Conservation (phyloP, 495 filamentous ascomycete species). For the Sphaerosporella brunnea region DNA sequence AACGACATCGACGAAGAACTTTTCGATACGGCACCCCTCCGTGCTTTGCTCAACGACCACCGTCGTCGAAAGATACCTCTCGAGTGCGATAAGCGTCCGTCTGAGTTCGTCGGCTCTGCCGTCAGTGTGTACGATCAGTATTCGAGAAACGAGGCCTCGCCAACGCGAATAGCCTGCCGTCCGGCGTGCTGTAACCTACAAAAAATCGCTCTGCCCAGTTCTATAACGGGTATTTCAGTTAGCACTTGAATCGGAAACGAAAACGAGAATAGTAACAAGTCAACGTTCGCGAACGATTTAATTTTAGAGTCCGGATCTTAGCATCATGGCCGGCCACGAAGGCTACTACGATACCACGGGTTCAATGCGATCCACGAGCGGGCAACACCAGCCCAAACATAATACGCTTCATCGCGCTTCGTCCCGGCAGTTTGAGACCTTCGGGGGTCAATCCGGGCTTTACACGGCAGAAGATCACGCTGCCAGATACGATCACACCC, state of each 20-base stretch:
- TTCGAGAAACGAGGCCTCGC: too few species aligned
- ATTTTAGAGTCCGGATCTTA: constrained; percentile 8
- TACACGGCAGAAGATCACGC: constrained; percentile 44
- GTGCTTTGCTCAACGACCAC: too few species aligned
- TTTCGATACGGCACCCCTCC: too few species aligned
- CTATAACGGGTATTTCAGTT: not conserved
- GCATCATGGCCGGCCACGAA: constrained; percentile 23
- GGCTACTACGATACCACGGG: constrained; percentile 31
- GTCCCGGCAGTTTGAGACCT: constrained; percentile 50
- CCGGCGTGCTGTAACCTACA: too few species aligned
- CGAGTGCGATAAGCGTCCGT: too few species aligned
- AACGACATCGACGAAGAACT: too few species aligned
- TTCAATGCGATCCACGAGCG: constrained; percentile 28
- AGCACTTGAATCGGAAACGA: not conserved
- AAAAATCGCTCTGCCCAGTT: too few species aligned
- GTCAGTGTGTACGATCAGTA: too few species aligned
- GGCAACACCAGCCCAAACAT: constrained; percentile 34
- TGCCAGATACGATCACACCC: constrained; percentile 39
- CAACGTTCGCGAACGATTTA: not conserved
- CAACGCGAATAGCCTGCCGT: too few species aligned
- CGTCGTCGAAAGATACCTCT: too few species aligned
- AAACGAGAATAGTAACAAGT: not conserved
- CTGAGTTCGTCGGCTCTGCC: too few species aligned
- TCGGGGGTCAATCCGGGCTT: constrained; percentile 40
- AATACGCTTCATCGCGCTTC: constrained; percentile 48